Evolutionary conservation across 73 alveolate genomes (phyloP).

Genomic region (Paramecium pentaurelia): DNA sequence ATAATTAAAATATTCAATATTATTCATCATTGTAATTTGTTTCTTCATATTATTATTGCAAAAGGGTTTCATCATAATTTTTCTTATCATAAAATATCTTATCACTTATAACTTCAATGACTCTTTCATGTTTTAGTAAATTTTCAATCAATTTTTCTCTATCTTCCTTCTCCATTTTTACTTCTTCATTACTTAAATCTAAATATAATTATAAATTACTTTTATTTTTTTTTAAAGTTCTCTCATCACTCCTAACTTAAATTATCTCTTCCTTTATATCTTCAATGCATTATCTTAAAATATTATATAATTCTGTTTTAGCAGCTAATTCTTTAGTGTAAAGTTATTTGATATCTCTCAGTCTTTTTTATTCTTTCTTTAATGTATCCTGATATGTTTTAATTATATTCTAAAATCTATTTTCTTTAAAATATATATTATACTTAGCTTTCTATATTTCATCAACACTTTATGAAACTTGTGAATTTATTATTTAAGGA

Average conservation of each 20-base stretch:
- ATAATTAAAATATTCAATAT: background rate
- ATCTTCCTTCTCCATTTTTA: slow-evolving; percentile 42
- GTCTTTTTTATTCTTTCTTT: slow-evolving; percentile 66
- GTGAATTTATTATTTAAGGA: background rate
- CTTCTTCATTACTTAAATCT: slow-evolving; percentile 28
- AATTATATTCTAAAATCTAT: slow-evolving; percentile 39
- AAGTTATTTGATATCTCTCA: slow-evolving; percentile 57
- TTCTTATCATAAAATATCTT: slow-evolving; percentile 54
- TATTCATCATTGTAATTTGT: background rate
- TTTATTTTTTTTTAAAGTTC: background rate
- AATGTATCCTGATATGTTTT: background rate
- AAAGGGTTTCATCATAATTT: background rate
- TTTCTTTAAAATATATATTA: background rate
- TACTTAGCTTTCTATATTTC: background rate
- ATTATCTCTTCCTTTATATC: slow-evolving; percentile 77
- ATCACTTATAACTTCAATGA: slow-evolving; percentile 33
- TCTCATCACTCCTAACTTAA: slow-evolving; percentile 38
- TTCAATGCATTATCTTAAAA: slow-evolving; percentile 73
- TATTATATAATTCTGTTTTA: slow-evolving; percentile 69
- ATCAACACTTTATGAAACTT: background rate
- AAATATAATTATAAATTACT: background rate
- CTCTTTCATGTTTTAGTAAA: slow-evolving; percentile 45
- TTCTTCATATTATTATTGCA: background rate
- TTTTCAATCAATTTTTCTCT: slow-evolving; percentile 50
- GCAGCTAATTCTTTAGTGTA: slow-evolving; percentile 73